These are phyloP conservation scores for Physaria fendleri DNA, from an alignment of 345 rosid species.

Conservation along the genomic window DNA sequence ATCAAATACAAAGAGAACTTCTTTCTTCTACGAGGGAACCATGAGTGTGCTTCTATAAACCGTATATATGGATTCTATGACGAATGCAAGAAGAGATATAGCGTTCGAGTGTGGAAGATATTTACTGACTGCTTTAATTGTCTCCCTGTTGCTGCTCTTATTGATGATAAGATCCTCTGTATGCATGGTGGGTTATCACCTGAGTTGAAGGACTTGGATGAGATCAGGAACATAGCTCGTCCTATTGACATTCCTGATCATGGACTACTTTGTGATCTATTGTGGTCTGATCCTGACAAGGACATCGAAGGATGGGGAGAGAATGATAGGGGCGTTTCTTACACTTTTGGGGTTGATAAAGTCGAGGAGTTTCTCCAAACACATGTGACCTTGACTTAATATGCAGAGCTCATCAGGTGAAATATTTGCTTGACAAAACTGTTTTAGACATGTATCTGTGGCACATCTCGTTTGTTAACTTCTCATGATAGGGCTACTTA, in stretches of 20 bases:
- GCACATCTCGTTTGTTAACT: not conserved
- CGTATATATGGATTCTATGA: conserved; percentile 65
- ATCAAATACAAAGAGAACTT: conserved; percentile 57
- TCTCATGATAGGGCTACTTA: not conserved
- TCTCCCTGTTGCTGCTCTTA: conserved; percentile 64
- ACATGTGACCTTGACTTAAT: conserved; percentile 66
- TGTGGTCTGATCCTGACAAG: conserved; percentile 68
- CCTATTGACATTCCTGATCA: conserved; percentile 59
- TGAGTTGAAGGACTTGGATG: conserved; percentile 51
- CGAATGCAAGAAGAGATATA: conserved; percentile 63
- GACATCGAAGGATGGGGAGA: conserved; percentile 63
- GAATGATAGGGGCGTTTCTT: conserved; percentile 61
- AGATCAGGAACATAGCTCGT: conserved; percentile 56
- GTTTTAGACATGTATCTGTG: not conserved
- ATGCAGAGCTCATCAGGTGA: conserved; percentile 67
- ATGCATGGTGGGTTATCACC: conserved; percentile 72
- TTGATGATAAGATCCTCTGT: conserved; percentile 62
- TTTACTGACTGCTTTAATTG: conserved; percentile 64
- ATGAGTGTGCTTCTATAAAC: conserved; percentile 60
- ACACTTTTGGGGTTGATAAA: conserved; percentile 54
- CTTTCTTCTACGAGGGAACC: conserved; percentile 61
- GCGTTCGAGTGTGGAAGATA: conserved; percentile 49
- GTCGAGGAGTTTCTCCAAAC: conserved; percentile 49
- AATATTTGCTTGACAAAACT: not conserved
- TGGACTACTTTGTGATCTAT: conserved; percentile 56